phyloP scores from a whole-genome alignment of 768 basidiomycete genomes.

The Leucocoprinus leucothites region DNA sequence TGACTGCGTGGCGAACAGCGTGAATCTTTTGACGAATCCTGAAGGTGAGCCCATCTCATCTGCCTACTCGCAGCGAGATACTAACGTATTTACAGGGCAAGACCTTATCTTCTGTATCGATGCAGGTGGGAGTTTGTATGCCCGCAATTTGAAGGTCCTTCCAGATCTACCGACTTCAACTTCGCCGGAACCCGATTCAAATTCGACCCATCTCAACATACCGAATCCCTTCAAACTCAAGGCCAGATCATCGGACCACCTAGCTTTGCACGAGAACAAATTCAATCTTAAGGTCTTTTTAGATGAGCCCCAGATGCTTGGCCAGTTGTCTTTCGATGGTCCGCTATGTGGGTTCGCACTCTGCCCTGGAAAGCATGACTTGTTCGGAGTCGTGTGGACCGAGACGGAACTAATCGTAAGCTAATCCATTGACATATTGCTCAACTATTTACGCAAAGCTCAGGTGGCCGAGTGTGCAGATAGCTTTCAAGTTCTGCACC shows the following conservation, averaged over 20 bases:
- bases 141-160: conserved; percentile 34
- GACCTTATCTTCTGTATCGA: conserved; percentile 39
- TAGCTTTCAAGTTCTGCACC: conserved; percentile 28
- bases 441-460: background rate
- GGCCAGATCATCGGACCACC: conserved; percentile 46
- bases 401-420: conserved; percentile 37
- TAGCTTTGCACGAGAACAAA: conserved; percentile 21
- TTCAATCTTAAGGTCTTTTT: conserved; percentile 16
- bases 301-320: conserved; percentile 21
- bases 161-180: conserved; percentile 9
- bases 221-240: conserved; percentile 64
- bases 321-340: conserved; percentile 18
- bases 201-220: conserved; percentile 38
- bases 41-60: conserved; percentile 38
- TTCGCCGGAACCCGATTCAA: conserved; percentile 25
- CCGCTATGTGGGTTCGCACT: conserved; percentile 21
- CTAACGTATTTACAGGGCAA: conserved; percentile 22
- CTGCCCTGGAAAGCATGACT: conserved; percentile 21
- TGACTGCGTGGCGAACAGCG: conserved; percentile 42
- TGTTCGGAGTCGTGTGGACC: conserved; percentile 48
- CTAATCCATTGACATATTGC: background rate
- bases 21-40: conserved; percentile 41
- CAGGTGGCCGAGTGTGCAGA: conserved; percentile 39
- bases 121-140: conserved; percentile 40
- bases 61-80: background rate